These are phyloP conservation scores for Mediolabrus comicus DNA, from an alignment of 108 stramenopile species.

Conservation along the genomic window DNA sequence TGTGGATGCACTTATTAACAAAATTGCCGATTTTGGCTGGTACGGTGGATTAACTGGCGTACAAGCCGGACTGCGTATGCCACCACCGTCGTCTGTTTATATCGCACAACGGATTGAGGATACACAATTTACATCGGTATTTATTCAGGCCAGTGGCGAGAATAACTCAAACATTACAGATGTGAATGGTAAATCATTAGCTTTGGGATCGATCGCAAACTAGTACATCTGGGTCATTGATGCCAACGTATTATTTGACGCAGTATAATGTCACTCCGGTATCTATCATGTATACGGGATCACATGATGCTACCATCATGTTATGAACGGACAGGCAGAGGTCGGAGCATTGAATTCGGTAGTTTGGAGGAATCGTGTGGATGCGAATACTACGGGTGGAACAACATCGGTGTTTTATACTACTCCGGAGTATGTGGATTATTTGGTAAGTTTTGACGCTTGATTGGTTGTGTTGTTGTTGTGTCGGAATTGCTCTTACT, in stretches of 20 bases:
- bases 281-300: slow-evolving; percentile 4
- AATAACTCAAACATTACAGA: neutral
- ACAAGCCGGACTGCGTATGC: neutral
- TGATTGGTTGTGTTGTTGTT: too few relatives aligned
- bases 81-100: neutral
- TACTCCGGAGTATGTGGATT: neutral
- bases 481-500: too few relatives aligned
- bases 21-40: slow-evolving; percentile 7
- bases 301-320: slow-evolving; percentile 7
- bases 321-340: neutral
- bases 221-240: neutral
- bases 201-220: neutral
- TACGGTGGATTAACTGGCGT: slow-evolving; percentile 4
- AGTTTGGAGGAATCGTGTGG: slow-evolving; percentile 10
- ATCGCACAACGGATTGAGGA: slow-evolving; percentile 2
- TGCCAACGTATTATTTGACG: neutral
- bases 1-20: neutral
- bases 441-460: neutral
- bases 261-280: neutral
- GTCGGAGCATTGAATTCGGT: slow-evolving; percentile 3
- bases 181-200: neutral
- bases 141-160: neutral
- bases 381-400: slow-evolving; percentile 1
- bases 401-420: slow-evolving; percentile 5
- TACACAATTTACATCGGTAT: slow-evolving; percentile 1